phyloP scores from a whole-genome alignment of 495 filamentous ascomycete genomes.

The Mytilinidion resinicola region DNA sequence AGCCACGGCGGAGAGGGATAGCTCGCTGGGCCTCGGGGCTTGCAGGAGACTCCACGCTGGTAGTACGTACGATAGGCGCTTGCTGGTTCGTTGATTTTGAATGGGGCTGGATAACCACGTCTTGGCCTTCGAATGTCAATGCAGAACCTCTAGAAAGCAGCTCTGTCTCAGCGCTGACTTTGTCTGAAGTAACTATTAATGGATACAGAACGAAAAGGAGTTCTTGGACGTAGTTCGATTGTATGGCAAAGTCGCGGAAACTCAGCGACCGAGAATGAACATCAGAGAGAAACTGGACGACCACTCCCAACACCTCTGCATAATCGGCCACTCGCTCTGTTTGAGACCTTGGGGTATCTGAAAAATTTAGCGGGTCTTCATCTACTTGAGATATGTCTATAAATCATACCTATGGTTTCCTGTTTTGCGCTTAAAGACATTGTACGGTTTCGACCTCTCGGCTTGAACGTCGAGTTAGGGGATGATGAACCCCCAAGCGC shows the following conservation, averaged over 20 bases:
- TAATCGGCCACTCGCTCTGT: conserved; percentile 24
- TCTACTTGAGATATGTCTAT: neutral
- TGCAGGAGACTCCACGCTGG: conserved; percentile 50
- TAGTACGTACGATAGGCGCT: conserved; percentile 64
- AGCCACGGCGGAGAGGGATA: conserved; percentile 61
- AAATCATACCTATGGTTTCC: conserved; percentile 7
- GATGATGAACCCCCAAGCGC: conserved; percentile 1
- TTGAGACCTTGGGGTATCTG: conserved; percentile 15
- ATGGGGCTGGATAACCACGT: conserved; percentile 71
- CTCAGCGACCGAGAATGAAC: conserved; percentile 62
- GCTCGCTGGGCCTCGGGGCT: conserved; percentile 44
- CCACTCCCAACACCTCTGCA: conserved; percentile 53
- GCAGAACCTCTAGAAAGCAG: conserved; percentile 69
- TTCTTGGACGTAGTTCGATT: conserved; percentile 70
- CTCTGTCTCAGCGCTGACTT: conserved; percentile 74
- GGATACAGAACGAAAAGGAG: conserved; percentile 77
- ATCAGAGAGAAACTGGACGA: conserved; percentile 72
- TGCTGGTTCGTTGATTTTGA: conserved; percentile 48
- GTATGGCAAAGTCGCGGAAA: conserved; percentile 74
- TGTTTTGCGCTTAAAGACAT: conserved; percentile 26
- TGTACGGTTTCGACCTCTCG: conserved; percentile 14
- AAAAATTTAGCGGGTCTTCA: conserved; percentile 4
- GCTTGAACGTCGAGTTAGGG: neutral
- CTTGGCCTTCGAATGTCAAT: conserved; percentile 77
- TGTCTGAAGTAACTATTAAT: conserved; percentile 74